These are phyloP conservation scores for Elongisporangium prolatum DNA, from an alignment of 352 stramenopile genomes.

Conservation along the genomic window DNA sequence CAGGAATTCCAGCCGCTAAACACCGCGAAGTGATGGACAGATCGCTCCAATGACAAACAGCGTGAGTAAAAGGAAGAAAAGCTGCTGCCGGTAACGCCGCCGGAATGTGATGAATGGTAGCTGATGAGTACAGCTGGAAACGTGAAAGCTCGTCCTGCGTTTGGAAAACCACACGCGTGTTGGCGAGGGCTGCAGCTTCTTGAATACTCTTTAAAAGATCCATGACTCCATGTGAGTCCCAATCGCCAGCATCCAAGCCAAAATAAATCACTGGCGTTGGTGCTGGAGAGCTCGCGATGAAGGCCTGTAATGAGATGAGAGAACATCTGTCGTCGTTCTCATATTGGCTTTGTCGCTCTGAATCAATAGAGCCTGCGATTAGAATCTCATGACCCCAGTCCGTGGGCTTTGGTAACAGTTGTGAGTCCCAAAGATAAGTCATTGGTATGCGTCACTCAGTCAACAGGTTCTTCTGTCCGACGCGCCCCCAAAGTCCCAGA, in stretches of 20 bases:
- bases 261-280: slow-evolving; percentile 47
- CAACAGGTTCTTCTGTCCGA: no score
- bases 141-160: slow-evolving; percentile 16
- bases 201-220: background rate
- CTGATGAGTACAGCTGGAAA: background rate
- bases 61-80: slow-evolving; percentile 31
- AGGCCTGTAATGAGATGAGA: slow-evolving; percentile 6
- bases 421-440: no score
- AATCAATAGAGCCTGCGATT: slow-evolving; percentile 47
- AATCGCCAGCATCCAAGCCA: slow-evolving; percentile 41
- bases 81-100: slow-evolving; percentile 18
- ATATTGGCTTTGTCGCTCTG: slow-evolving; percentile 19
- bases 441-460: no score
- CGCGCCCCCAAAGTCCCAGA: no score
- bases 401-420: no score
- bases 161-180: slow-evolving; percentile 60
- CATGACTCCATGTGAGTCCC: slow-evolving; percentile 20
- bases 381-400: no score
- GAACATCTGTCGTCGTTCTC: slow-evolving; percentile 10
- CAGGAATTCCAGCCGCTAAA: slow-evolving; percentile 35
- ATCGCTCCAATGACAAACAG: slow-evolving; percentile 52
- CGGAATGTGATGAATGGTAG: background rate
- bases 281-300: slow-evolving; percentile 7
- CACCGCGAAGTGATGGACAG: slow-evolving; percentile 47
- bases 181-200: slow-evolving; percentile 22